A percentile compares a stretch with the other conserved stretches of the same genome.
These are phyloP conservation scores for Solanum peruvianum DNA, from an alignment of 257 asterid species.

Conservation along the genomic window DNA sequence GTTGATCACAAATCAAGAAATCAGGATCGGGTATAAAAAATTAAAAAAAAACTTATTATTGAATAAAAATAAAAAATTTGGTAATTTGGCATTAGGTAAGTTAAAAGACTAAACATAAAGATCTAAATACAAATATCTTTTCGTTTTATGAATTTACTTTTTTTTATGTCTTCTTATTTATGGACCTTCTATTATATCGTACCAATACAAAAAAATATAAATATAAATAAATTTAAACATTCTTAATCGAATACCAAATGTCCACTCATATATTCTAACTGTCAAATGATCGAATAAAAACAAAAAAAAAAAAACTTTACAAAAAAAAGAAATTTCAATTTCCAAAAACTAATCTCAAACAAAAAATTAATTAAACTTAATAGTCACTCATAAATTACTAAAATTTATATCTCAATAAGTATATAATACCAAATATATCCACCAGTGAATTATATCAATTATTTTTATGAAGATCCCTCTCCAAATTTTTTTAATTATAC, in stretches of 20 bases:
- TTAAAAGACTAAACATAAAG: no score
- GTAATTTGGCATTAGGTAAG: not conserved
- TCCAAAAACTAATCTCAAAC: not conserved
- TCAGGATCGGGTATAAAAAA: fast-evolving
- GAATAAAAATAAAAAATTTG: not conserved
- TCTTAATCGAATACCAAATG: no score
- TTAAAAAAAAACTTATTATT: not conserved
- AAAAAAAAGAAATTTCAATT: not conserved
- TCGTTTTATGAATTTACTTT: no score
- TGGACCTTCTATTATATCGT: not conserved
- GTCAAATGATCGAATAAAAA: not conserved
- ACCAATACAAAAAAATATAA: no score
- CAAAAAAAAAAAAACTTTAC: not conserved
- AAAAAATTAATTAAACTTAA: not conserved
- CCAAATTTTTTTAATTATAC: no score
- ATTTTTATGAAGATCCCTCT: not conserved
- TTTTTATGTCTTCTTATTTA: no score
- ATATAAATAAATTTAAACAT: no score
- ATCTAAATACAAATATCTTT: no score
- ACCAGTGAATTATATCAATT: no score
- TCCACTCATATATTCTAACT: fast-evolving
- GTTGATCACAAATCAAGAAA: not conserved
- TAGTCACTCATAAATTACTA: not conserved
- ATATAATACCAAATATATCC: no score
- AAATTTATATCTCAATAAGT: no score